Conservation (phyloP, 2,329 filamentous ascomycete genomes). For the Xylariomycetidae sp. region DNA sequence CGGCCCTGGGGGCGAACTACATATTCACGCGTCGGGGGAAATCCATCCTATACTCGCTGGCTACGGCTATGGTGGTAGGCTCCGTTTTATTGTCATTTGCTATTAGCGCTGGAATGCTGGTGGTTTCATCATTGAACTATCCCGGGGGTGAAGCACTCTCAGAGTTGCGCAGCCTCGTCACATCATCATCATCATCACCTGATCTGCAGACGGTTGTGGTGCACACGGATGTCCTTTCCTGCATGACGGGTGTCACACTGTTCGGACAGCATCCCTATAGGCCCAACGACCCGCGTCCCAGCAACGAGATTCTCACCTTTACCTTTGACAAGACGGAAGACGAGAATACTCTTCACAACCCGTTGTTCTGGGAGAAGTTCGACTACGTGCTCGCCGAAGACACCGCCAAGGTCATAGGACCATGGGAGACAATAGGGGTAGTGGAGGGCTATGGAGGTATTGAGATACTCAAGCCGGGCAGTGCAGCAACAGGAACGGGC, state of each 20-base stretch:
- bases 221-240: conserved; percentile 62
- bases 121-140: conserved; percentile 85
- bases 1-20: conserved; percentile 68
- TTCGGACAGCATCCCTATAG: conserved; percentile 49
- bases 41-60: conserved; percentile 47
- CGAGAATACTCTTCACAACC: conserved; percentile 34
- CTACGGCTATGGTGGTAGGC: conserved; percentile 49
- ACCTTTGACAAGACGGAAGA: conserved; percentile 62
- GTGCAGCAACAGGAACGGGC: conserved; percentile 9
- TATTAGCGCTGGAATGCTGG: conserved; percentile 62
- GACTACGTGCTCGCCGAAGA: conserved; percentile 60
- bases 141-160: conserved; percentile 78
- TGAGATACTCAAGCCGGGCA: conserved; percentile 48
- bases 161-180: conserved; percentile 41
- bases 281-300: conserved; percentile 17
- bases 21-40: conserved; percentile 65
- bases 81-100: conserved; percentile 59
- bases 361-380: conserved; percentile 58
- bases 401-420: conserved; percentile 37
- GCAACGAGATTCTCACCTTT: conserved; percentile 25
- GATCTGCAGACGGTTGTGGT: conserved; percentile 36
- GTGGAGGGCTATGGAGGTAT: conserved; percentile 56
- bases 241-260: conserved; percentile 67
- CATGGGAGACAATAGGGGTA: conserved; percentile 53
- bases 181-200: conserved; percentile 23